Evolutionary conservation across 2,329 filamentous ascomycete species (phyloP), one percentile per base, ranked within the genome.

Genomic region (Periconia macrospinosa): DNA sequence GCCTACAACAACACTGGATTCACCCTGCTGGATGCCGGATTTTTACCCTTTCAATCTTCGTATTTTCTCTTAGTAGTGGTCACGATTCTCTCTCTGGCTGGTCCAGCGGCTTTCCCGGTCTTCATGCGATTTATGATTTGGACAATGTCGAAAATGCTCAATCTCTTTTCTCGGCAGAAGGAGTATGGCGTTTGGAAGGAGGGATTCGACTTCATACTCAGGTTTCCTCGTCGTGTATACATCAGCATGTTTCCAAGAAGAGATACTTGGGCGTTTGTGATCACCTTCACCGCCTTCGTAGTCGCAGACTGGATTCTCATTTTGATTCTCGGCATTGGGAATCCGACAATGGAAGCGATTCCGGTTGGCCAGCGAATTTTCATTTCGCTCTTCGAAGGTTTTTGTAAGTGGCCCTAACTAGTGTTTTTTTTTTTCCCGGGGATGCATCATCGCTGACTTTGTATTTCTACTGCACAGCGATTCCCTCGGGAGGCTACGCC

Each of bases 171-270:
- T 17, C 54, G 57, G 45, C 37, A 55, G 35, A 58, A 61, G 47
- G 57, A 63, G 41, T 63, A 63, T 49, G 59, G 61, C 27, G 55
- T 63, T 14, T 63, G 61, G 61, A 63, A 57, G 50, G 59, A 60
- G 46, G 61, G 60, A 14, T 62, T 62, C 20, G 60, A 62, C 18
- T 62, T 62, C 27, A 62, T 61, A 19, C 54, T 62, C 37, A 62
- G 52, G 18, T 62, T 62, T 14, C 60, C 60, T 30, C 53, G 53
- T n/a, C 53, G 53, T 2, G 60, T 63, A 18, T 63, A 63, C 35
- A 63, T 57, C 23, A 63, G 60, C 48, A 63, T 63, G 60, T 63
- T 63, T 19, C 56, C 60, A 23, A 42, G 56, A n/a, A 53, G 55
- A 15, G 60, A 63, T 49, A 63, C 60, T 6, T 63, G 58, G 60